Conservation (phyloP, 1,139 yeast species). For the Hyphopichia fennica region DNA sequence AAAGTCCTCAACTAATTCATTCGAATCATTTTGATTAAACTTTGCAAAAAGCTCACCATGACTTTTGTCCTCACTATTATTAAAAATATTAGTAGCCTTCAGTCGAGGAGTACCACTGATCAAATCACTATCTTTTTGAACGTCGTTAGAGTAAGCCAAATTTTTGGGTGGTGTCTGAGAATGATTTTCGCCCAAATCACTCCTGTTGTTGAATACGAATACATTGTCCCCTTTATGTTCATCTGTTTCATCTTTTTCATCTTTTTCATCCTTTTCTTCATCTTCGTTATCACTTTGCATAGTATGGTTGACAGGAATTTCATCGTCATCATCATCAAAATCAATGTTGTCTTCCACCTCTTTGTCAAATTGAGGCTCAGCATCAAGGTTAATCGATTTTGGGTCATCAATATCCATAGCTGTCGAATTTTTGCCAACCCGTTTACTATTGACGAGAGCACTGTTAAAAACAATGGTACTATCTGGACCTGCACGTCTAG, state of each 20-base stretch:
- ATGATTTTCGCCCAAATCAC: background rate
- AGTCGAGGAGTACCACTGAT: background rate
- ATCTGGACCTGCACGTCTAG: conserved; percentile 5
- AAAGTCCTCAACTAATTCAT: conserved; percentile 35
- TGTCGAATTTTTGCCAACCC: background rate
- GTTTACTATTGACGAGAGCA: background rate
- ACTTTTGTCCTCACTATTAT: background rate
- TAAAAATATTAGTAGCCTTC: background rate
- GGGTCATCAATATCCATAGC: conserved; percentile 5
- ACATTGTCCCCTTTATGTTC: background rate
- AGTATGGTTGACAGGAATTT: background rate
- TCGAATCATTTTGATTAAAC: conserved; percentile 17
- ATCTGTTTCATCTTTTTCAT: background rate
- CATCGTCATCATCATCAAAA: conserved; percentile 4
- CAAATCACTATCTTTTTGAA: too few species aligned
- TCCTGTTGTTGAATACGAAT: background rate
- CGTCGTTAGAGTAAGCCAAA: background rate
- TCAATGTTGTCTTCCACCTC: conserved; percentile 11
- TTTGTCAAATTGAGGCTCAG: conserved; percentile 10
- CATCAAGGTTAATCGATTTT: conserved; percentile 7
- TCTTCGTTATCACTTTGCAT: background rate
- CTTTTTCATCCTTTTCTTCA: background rate
- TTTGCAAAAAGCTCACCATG: conserved; percentile 8
- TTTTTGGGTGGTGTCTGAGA: background rate
- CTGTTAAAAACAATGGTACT: conserved; percentile 7